Evolutionary conservation across 2,329 filamentous ascomycete genomes (phyloP), one percentile per base, ranked within the genome.

Genomic region (Verticillium klebahnii): DNA sequence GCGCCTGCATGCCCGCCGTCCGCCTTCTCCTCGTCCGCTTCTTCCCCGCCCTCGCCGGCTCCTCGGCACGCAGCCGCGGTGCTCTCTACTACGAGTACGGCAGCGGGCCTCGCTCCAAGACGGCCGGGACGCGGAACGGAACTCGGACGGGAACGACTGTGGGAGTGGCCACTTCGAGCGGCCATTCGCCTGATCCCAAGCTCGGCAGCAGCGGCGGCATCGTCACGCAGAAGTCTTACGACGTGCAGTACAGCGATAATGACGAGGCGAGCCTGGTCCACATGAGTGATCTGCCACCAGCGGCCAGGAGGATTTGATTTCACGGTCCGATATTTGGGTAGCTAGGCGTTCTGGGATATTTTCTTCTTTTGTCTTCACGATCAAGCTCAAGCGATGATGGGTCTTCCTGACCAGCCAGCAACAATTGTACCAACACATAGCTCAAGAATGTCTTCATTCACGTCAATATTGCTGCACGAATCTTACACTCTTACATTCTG

Each of bases 201-300:
- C n/a, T 50, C n/a, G 45, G 45, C 6, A 50, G n/a, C 45, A 17
- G 25, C 25, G 54, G 54, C 6, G 58, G 70, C 0, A 77, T 77
- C 39, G 68, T 67, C 1, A 73, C 70, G 39, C 67, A 76, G 11
- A 75, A 71, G 40, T 71, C 72, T 1, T 77, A 75, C 31, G 65
- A 69, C 1, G 74, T 77, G 0, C 72, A 76, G 36, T 77, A 70
- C 37, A 71, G 62, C 25, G 60, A 62, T 11, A 62, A 61, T 3
- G 73, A 76, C 54, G 74, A 76, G 58, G 66, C 68, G 1, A 67
- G 70, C 14, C 60, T 76, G n/a, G 71, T 76, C 1, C 60, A 68
- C 9, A 69, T 74, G 67, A 66, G 64, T 9, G 69, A 73, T 14
- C 34, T 70, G 14, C 45, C 45, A 7, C 45, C 45, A 23, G 45